Percentiles rank a stretch among this genome's conserved stretches.
phyloP scores from a whole-genome alignment of 1,284 basidiomycete species.

The Cryptococcus wingfieldii region DNA sequence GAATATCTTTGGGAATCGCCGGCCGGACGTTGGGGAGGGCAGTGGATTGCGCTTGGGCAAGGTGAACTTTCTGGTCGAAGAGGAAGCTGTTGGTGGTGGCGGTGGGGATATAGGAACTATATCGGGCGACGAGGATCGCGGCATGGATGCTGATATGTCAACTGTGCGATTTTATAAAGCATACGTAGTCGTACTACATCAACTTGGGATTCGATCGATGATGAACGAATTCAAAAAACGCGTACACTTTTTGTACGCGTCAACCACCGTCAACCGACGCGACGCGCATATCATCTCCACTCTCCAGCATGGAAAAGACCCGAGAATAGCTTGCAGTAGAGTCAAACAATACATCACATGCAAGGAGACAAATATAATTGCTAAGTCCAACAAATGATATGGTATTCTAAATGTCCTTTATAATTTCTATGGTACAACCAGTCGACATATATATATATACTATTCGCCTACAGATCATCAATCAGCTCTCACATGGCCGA shows the following conservation, averaged over 20 bases:
- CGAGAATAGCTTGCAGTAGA: too few species aligned
- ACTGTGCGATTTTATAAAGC: neutral
- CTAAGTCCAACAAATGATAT: too few species aligned
- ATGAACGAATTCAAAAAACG: too few species aligned
- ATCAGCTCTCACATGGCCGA: slow-evolving; percentile 15
- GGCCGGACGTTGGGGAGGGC: neutral
- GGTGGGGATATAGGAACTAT: slow-evolving; percentile 38
- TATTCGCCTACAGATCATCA: neutral
- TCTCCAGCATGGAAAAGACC: neutral
- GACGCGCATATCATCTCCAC: neutral
- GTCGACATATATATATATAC: neutral
- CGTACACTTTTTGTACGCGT: too few species aligned
- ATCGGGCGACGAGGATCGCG: slow-evolving; percentile 36
- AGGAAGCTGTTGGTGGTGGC: neutral
- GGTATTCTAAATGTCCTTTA: neutral
- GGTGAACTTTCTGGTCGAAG: neutral
- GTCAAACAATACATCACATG: too few species aligned
- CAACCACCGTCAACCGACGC: neutral
- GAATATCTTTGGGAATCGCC: neutral
- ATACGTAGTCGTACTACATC: neutral
- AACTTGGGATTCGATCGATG: too few species aligned
- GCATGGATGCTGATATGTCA: slow-evolving; percentile 20
- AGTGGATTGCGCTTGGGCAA: neutral
- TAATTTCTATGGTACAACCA: neutral
- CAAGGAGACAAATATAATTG: too few species aligned